Evolutionary conservation across 176 grass and related monocot species (phyloP), one percentile per base, ranked within the genome.

Genomic region (Poa annua): DNA sequence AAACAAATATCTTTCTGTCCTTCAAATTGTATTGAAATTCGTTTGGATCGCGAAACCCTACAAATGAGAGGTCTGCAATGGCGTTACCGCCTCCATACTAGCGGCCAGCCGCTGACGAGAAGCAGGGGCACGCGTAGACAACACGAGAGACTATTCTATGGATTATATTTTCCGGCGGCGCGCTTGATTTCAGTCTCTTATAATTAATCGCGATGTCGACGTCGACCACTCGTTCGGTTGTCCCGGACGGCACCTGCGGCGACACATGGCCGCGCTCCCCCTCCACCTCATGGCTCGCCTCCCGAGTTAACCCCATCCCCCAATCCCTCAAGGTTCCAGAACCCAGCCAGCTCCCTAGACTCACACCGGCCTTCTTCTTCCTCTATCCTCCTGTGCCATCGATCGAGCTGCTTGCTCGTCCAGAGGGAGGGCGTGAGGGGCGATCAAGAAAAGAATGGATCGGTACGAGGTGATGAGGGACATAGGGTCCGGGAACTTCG

Each of bases 401-500:
- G 45, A 48, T 20, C 6, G 8, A 20, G 76, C 55, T 57, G n/a
- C 53, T 25, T 45, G 67, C 67, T 21, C 72, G 32, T 64, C 39
- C 41, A 42, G 34, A n/a, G 8, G 17, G 44, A 42, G 39, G 22
- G 36, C 6, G 36, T 4, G 35, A 61, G 19, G n/a, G 36, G 16
- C 16, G 44, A 49, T 14, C 66, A 32, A 26, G 66, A 29, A 29
- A 16, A 12, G 7, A 45, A 96, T 96, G 95, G 95, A 97, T 72
- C 72, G 86, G 33, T 97, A 92, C 79, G 95, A 97, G 86, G 88
- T 94, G 76, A 85, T 97, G 25, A 88, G 57, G 78, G 92, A 91
- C 83, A 77, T 97, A 24, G 95, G 95, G 6, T 94, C 95, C 7
- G 95, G 95, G 0, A 97, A 94, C 74, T 97, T 97, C 76, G 95